These are phyloP conservation scores for Novymonas esmeraldas DNA, from an alignment of 208 protist species.

Conservation along the genomic window DNA sequence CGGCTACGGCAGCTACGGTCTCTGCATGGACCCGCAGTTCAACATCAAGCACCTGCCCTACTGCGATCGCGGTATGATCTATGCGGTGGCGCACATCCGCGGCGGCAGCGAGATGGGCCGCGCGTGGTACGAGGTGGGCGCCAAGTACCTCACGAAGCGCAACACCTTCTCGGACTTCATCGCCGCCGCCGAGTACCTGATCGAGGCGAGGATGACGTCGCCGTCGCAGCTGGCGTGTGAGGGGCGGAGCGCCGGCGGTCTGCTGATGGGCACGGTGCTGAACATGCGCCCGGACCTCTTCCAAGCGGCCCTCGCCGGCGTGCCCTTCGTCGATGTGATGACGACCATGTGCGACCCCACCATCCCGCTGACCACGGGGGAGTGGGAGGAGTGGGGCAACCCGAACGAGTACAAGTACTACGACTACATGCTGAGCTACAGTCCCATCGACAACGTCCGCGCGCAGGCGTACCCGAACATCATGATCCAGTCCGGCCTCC, in stretches of 20 bases:
- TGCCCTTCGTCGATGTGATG: slow-evolving; percentile 95
- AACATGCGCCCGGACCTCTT: slow-evolving; percentile 94
- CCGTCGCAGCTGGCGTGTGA: slow-evolving; percentile 82
- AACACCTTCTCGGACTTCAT: slow-evolving; percentile 96
- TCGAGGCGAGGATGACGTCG: slow-evolving; percentile 66
- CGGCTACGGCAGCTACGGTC: slow-evolving; percentile 91
- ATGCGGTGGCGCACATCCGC: slow-evolving; percentile 90
- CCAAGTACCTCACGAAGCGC: slow-evolving; percentile 93
- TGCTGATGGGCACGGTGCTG: slow-evolving; percentile 92
- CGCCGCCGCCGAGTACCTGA: slow-evolving; percentile 85
- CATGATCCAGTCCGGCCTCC: slow-evolving; percentile 83
- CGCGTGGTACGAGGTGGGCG: slow-evolving; percentile 89
- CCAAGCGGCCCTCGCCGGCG: slow-evolving; percentile 78
- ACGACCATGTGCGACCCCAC: slow-evolving; percentile 93
- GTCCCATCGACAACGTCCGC: slow-evolving; percentile 91
- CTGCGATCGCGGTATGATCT: slow-evolving; percentile 91
- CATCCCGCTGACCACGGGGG: slow-evolving; percentile 90
- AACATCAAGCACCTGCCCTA: slow-evolving; percentile 76
- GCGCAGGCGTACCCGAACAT: slow-evolving; percentile 86
- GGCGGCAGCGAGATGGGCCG: slow-evolving; percentile 94
- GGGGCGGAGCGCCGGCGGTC: slow-evolving; percentile 92
- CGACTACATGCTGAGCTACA: slow-evolving; percentile 96
- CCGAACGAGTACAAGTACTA: slow-evolving; percentile 93
- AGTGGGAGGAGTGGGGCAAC: slow-evolving; percentile 97
- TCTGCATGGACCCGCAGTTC: slow-evolving; percentile 89